Conservation (phyloP, 345 rosid species). For the Pseudoturritis turrita region DNA sequence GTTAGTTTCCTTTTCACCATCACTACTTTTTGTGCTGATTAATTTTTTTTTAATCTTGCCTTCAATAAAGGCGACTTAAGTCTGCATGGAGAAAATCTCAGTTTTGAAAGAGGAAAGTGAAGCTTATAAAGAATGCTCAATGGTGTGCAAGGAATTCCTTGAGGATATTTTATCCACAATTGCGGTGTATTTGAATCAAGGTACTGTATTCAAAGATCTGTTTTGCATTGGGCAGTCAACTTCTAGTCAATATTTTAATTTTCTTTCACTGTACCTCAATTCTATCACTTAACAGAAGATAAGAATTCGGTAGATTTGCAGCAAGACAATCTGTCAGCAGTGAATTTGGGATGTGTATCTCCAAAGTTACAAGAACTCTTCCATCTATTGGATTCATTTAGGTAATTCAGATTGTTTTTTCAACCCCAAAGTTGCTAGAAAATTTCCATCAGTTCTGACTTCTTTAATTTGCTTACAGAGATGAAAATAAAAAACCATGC, state of each 20-base stretch:
- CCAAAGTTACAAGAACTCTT: conserved; percentile 73
- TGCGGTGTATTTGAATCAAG: conserved; percentile 41
- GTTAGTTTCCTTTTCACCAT: neutral
- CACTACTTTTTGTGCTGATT: neutral
- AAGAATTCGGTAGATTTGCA: conserved; percentile 27
- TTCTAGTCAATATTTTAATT: neutral
- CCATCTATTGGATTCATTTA: conserved; percentile 55
- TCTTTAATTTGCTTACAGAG: conserved; percentile 41
- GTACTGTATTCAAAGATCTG: conserved; percentile 36
- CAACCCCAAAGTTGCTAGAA: neutral
- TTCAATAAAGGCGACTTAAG: conserved; percentile 60
- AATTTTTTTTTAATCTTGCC: neutral
- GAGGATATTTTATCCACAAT: conserved; percentile 47
- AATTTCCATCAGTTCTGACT: neutral
- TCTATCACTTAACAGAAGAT: conserved; percentile 37
- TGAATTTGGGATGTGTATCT: conserved; percentile 56
- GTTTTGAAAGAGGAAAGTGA: conserved; percentile 38
- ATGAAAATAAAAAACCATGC: conserved; percentile 43
- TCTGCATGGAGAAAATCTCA: conserved; percentile 50
- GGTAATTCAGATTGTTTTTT: conserved; percentile 42
- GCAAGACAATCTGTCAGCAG: conserved; percentile 41
- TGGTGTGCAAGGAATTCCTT: conserved; percentile 48
- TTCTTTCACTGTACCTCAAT: neutral
- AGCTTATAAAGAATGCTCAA: conserved; percentile 41
- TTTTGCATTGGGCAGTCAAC: conserved; percentile 1